Conservation (phyloP, 305 asterid species). For the Fraxinus ornus region DNA sequence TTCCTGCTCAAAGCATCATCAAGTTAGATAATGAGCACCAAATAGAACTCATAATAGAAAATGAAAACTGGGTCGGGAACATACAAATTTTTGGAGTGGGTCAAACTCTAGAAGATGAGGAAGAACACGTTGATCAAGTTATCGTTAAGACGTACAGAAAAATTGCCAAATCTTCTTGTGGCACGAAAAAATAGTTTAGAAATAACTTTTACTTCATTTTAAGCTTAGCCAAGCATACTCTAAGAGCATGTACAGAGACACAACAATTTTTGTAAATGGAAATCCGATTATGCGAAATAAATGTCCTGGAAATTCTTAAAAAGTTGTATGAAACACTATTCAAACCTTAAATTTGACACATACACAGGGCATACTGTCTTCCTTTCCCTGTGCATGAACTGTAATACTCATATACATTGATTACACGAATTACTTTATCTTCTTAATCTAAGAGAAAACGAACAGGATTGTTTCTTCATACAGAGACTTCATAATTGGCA, state of each 20-base stretch:
- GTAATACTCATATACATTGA: not conserved
- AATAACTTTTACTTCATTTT: not conserved
- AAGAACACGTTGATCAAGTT: not conserved
- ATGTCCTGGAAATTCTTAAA: not conserved
- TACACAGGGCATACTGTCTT: not conserved
- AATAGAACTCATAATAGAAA: not conserved
- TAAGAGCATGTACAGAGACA: not conserved
- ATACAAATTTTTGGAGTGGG: not conserved
- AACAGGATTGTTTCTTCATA: not conserved
- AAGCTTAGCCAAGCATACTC: not conserved
- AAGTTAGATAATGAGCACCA: not conserved
- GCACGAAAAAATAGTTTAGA: not conserved
- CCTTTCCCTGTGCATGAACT: not conserved
- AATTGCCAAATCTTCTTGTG: not conserved
- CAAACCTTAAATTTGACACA: not conserved
- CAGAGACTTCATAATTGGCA: not conserved
- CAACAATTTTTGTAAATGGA: not conserved
- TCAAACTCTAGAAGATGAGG: not conserved
- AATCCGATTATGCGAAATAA: not conserved
- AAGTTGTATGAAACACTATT: not conserved
- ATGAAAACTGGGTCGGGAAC: not conserved
- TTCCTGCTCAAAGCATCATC: constrained; percentile 45
- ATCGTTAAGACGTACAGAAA: not conserved
- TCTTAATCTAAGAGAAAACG: not conserved
- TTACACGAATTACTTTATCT: not conserved